A percentile compares a stretch with the other conserved stretches of the same genome.
phyloP scores from a whole-genome alignment of 306 rosid species.

The Fragaria nilgerrensis region DNA sequence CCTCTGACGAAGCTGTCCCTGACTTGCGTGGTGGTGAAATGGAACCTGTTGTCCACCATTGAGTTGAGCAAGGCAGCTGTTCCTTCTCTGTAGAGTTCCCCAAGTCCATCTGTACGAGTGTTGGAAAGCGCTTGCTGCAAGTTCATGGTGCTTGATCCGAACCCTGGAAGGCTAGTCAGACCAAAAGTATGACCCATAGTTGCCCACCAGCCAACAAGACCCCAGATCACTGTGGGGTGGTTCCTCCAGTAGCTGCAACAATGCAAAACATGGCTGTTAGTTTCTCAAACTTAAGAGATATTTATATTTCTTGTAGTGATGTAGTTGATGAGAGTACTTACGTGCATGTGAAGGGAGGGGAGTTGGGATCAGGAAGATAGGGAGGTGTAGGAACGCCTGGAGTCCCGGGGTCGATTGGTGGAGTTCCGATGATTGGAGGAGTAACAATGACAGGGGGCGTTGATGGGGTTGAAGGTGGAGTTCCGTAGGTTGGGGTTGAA shows the following conservation, averaged over 20 bases:
- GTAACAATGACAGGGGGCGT: constrained; percentile 38
- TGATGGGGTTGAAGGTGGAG: constrained; percentile 15
- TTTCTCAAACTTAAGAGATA: not conserved
- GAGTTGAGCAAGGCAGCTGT: constrained; percentile 83
- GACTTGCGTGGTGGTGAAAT: constrained; percentile 70
- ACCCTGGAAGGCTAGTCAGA: constrained; percentile 48
- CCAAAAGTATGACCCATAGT: constrained; percentile 75
- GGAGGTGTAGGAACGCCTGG: constrained; percentile 64
- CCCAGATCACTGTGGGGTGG: constrained; percentile 82
- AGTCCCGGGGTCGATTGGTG: constrained; percentile 58
- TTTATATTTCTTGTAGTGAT: not conserved
- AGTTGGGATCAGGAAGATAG: constrained; percentile 53
- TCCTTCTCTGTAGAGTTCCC: constrained; percentile 77
- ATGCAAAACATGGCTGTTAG: not conserved
- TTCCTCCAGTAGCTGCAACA: constrained; percentile 75
- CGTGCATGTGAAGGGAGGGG: constrained; percentile 89
- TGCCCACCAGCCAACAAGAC: constrained; percentile 93
- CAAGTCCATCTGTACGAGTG: constrained; percentile 73
- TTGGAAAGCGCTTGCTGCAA: constrained; percentile 81
- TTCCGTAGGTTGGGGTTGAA: constrained; percentile 20
- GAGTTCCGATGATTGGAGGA: constrained; percentile 39
- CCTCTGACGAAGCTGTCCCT: constrained; percentile 57
- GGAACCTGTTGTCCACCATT: constrained; percentile 66
- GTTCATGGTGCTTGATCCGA: constrained; percentile 42
- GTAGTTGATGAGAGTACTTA: constrained; percentile 35